Evolutionary conservation across 148 eudicot species (phyloP), one percentile per base, ranked within the genome.

Genomic region (Limonium bicolor): DNA sequence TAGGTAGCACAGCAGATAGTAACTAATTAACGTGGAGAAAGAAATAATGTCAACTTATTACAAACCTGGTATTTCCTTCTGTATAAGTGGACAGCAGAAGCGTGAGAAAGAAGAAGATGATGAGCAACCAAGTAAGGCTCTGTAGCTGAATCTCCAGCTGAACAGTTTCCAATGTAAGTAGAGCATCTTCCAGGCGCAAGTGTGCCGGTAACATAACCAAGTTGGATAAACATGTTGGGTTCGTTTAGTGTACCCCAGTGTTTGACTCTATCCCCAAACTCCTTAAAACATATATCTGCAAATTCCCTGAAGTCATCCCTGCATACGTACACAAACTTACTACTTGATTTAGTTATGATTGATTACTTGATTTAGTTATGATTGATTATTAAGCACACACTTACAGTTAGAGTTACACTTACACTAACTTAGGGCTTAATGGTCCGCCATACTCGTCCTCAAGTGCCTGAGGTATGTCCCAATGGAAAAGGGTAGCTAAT

Each of bases 41-140:
- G 7, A 29, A 29, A 29, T 29, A 29, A 29, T 8, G 7, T 29
- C 10, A 29, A 7, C 33, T n/a, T 3, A 7, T 29, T n/a, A 7
- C 12, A 8, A 29, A 7, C 81, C 76, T 74, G 60, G 39, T 70
- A 74, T 38, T 40, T 67, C 2, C 29, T 48, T 20, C 49, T 50
- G 9, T 75, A 75, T 36, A 71, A 34, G 2, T 64, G 19, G 4
- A 63, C 68, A 0, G 73, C 69, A 1, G 60, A 64, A 1, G 66
- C 68, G 19, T 70, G 73, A 20, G 65, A 50, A 36, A 75, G 81
- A 13, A 71, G 49, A 15, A 38, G 47, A 25, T 75, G 27, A 35
- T 75, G 81, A 15, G 33, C 48, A 3, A 56, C 71, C 5, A 67
- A 3, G 25, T 76, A 76, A 18, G 78, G 75, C 24, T 76, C 82